These are phyloP conservation scores for Trichoderma arundinaceum DNA, from an alignment of 2,329 filamentous ascomycete genomes.

Conservation along the genomic window DNA sequence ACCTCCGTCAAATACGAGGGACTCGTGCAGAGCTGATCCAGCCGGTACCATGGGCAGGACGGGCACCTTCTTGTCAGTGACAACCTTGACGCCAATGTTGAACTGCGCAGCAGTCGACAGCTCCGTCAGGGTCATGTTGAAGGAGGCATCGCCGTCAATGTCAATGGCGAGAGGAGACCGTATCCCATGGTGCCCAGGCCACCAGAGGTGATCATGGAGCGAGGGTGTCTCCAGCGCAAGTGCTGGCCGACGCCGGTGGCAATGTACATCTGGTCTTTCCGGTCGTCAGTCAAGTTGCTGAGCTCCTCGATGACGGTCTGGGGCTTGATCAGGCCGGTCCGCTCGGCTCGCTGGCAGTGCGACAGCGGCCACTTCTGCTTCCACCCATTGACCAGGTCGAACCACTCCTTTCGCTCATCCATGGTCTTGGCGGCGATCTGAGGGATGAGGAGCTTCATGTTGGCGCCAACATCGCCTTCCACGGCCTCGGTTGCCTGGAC, in stretches of 20 bases:
- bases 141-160: conserved; percentile 96
- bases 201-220: conserved; percentile 95
- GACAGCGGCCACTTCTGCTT: conserved; percentile 87
- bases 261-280: conserved; percentile 86
- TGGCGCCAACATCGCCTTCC: conserved; percentile 86
- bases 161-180: conserved; percentile 93
- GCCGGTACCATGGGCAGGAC: conserved; percentile 98
- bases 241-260: conserved; percentile 95
- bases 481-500: conserved; percentile 95
- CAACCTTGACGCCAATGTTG: conserved; percentile 93
- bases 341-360: conserved; percentile 78
- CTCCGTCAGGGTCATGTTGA: conserved; percentile 98
- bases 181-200: conserved; percentile 89
- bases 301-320: conserved; percentile 91
- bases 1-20: conserved; percentile 60
- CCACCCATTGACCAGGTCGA: conserved; percentile 86
- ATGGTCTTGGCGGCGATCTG: conserved; percentile 67
- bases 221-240: conserved; percentile 90
- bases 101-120: conserved; percentile 92
- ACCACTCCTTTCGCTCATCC: conserved; percentile 80
- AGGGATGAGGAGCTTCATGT: conserved; percentile 77
- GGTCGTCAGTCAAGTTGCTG: conserved; percentile 78
- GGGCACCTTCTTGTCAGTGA: conserved; percentile 89
- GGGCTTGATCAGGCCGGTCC: conserved; percentile 85
- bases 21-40: conserved; percentile 87